Percentiles rank a stretch among this genome's conserved stretches.
phyloP scores from a whole-genome alignment of 23 red algal species.

The Gracilaria caudata region DNA sequence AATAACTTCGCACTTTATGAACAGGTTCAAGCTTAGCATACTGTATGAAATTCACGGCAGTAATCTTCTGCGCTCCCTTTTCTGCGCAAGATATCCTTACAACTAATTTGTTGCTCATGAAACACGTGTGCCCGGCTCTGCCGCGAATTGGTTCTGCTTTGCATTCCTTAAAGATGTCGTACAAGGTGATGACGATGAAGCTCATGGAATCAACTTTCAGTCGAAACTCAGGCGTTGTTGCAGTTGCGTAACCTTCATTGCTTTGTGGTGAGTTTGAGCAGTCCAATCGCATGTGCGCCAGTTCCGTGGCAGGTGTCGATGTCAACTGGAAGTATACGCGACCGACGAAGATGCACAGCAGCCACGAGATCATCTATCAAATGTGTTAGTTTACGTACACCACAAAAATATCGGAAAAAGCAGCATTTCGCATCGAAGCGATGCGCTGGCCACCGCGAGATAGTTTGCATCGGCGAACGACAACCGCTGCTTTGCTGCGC shows the following conservation, averaged over 20 bases:
- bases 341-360: background rate
- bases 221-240: background rate
- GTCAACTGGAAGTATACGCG: background rate
- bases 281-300: background rate
- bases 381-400: background rate
- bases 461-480: slow-evolving; percentile 26
- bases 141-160: too few species aligned
- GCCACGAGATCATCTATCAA: slow-evolving; percentile 29
- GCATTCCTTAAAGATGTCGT: background rate
- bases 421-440: slow-evolving; percentile 1
- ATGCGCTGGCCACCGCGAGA: slow-evolving; percentile 18
- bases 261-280: background rate
- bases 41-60: too few species aligned
- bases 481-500: slow-evolving; percentile 21
- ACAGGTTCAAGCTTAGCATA: too few species aligned
- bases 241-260: background rate
- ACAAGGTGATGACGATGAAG: background rate
- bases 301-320: background rate
- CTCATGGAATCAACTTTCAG: too few species aligned
- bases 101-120: too few species aligned
- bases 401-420: slow-evolving; percentile 7
- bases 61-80: too few species aligned
- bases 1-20: too few species aligned
- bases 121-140: too few species aligned
- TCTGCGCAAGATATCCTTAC: too few species aligned